phyloP scores from a whole-genome alignment of 371 early-diverging fungal genomes.

The Actinomortierella wolfii region DNA sequence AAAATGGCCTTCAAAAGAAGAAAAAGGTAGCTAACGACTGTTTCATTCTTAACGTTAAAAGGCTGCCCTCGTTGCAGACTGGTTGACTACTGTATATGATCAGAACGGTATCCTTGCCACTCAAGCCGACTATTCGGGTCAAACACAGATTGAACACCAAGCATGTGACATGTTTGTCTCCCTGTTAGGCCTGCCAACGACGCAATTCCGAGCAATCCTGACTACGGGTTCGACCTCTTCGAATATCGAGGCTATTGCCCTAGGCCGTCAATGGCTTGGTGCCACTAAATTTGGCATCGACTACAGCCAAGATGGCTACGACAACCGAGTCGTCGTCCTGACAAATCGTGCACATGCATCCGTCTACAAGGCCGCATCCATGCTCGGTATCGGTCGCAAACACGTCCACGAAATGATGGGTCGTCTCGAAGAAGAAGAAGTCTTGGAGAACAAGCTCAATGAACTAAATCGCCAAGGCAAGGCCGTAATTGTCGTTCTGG shows the following conservation, averaged over 20 bases:
- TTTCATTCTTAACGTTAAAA: no score
- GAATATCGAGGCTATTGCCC: conserved; percentile 37
- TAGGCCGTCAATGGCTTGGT: conserved; percentile 41
- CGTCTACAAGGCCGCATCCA: conserved; percentile 41
- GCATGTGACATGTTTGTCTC: conserved; percentile 37
- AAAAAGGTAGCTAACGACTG: no score
- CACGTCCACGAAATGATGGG: conserved; percentile 29
- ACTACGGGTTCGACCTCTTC: conserved; percentile 44
- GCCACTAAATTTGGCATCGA: conserved; percentile 17
- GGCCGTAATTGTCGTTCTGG: conserved; percentile 35
- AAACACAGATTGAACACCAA: conserved; percentile 32
- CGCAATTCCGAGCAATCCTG: conserved; percentile 23
- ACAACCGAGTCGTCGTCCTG: conserved; percentile 35
- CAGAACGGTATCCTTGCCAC: conserved; percentile 31
- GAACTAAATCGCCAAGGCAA: conserved; percentile 12
- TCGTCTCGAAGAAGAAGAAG: conserved; percentile 3
- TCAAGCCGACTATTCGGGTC: conserved; percentile 16
- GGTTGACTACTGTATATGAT: conserved; percentile 29
- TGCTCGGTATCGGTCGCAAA: conserved; percentile 43
- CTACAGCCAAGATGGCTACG: conserved; percentile 42
- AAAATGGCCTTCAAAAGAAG: no score
- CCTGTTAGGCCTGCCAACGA: conserved; percentile 23
- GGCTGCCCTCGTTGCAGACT: conserved; percentile 33
- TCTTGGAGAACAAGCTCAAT: conserved; percentile 14
- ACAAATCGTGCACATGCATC: conserved; percentile 41